These are phyloP conservation scores for Auricularia heimuer DNA, from an alignment of 768 basidiomycete species.

Conservation along the genomic window DNA sequence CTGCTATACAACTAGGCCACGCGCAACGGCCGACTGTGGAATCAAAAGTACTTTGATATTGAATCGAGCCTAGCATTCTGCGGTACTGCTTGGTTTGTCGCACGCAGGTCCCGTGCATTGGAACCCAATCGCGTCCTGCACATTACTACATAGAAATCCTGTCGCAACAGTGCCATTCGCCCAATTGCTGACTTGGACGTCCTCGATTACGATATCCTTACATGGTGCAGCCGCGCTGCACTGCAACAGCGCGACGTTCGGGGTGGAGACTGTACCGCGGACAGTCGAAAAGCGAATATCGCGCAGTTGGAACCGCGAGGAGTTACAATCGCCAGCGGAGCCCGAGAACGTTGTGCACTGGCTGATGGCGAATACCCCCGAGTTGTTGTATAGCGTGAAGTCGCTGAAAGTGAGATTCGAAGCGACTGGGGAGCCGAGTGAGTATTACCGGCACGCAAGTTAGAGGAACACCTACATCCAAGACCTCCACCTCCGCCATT, in stretches of 20 bases:
- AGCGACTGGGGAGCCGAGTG: neutral
- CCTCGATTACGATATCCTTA: neutral
- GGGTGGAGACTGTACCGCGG: constrained; percentile 16
- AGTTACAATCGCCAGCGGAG: constrained; percentile 25
- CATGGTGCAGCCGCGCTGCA: constrained; percentile 28
- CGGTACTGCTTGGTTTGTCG: neutral
- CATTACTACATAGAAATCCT: neutral
- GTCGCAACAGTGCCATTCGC: neutral
- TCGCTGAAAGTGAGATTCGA: constrained; percentile 17
- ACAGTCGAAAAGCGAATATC: constrained; percentile 24
- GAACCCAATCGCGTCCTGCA: neutral
- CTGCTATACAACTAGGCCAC: no score
- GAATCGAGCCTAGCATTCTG: neutral
- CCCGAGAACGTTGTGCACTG: constrained; percentile 26
- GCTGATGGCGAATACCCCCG: constrained; percentile 16
- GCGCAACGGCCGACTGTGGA: no score
- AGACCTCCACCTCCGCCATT: constrained; percentile 27
- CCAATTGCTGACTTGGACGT: neutral
- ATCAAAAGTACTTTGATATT: no score
- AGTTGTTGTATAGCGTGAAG: constrained; percentile 17
- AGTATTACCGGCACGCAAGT: neutral
- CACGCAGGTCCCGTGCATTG: neutral
- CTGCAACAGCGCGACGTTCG: constrained; percentile 19
- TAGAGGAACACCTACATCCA: constrained; percentile 15
- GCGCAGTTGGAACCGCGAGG: constrained; percentile 25